These are phyloP conservation scores for Cryphonectria radicalis DNA, from an alignment of 2,329 filamentous ascomycete genomes.

Conservation along the genomic window DNA sequence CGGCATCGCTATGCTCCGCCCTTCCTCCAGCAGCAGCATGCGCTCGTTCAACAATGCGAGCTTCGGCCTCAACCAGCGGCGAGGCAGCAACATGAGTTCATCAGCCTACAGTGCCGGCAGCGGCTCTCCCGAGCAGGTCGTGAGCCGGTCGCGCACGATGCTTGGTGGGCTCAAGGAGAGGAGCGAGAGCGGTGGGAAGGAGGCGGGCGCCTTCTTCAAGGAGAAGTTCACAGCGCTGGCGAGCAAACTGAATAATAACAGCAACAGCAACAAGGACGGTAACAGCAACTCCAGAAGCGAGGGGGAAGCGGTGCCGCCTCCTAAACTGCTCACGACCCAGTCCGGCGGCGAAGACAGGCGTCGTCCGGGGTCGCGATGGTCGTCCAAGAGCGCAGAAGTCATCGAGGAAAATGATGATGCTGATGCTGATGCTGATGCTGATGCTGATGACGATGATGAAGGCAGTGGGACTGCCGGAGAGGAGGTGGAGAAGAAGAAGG, in stretches of 20 bases:
- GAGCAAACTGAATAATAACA: constrained; percentile 33
- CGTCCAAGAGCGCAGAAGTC: constrained; percentile 29
- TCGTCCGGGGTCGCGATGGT: constrained; percentile 27
- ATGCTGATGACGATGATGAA: constrained; percentile 33
- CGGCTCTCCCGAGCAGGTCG: constrained; percentile 20
- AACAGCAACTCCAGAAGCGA: constrained; percentile 38
- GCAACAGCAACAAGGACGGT: constrained; percentile 31
- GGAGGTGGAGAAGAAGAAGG: constrained; percentile 4
- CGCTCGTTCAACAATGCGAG: constrained; percentile 31
- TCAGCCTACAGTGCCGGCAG: constrained; percentile 9
- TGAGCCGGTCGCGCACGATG: constrained; percentile 23
- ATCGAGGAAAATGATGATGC: constrained; percentile 28
- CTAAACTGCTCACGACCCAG: constrained; percentile 29
- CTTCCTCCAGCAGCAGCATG: constrained; percentile 29
- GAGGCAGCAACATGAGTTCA: constrained; percentile 29
- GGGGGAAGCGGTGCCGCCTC: constrained; percentile 3
- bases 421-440: too few relatives aligned
- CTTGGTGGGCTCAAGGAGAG: constrained; percentile 29
- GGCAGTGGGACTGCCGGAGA: constrained; percentile 30
- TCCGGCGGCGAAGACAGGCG: constrained; percentile 34
- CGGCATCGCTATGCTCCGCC: constrained; percentile 32
- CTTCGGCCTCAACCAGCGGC: constrained; percentile 27
- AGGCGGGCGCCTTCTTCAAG: constrained; percentile 26
- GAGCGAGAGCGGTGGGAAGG: constrained; percentile 30
- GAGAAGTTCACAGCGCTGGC: constrained; percentile 35